These are phyloP conservation scores for Lactuca saligna DNA, from an alignment of 129 eudicot species.

Conservation along the genomic window DNA sequence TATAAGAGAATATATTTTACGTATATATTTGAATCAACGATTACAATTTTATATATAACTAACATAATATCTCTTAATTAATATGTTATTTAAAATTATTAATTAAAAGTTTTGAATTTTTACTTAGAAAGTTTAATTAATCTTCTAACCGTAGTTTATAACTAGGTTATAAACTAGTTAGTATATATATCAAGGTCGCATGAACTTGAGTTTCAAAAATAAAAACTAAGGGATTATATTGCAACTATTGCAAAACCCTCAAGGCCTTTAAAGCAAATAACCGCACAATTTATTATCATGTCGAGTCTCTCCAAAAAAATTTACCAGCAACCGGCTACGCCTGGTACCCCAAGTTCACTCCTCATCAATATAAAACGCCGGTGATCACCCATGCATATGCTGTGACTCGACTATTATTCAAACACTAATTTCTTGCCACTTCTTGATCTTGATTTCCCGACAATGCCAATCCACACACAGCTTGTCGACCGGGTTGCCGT, in stretches of 20 bases:
- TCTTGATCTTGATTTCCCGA: slow-evolving; percentile 7
- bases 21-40: too few relatives aligned
- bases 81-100: too few relatives aligned
- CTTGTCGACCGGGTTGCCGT: slow-evolving; percentile 37
- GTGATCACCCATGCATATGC: slow-evolving; percentile 11
- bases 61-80: too few relatives aligned
- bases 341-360: slow-evolving; percentile 15
- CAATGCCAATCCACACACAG: slow-evolving; percentile 19
- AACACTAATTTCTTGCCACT: neutral
- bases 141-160: too few relatives aligned
- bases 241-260: neutral
- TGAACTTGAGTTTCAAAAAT: neutral
- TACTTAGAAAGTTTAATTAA: too few relatives aligned
- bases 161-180: too few relatives aligned
- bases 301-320: neutral
- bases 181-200: neutral
- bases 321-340: slow-evolving; percentile 46
- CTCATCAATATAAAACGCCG: slow-evolving; percentile 30
- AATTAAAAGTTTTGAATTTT: too few relatives aligned
- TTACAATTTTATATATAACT: too few relatives aligned
- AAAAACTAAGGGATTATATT: neutral
- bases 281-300: neutral
- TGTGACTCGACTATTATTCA: neutral
- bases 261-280: neutral
- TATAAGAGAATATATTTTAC: too few relatives aligned